Evolutionary conservation across 352 stramenopile species (phyloP).

Genomic region (Hyaloperonospora arabidopsidis): DNA sequence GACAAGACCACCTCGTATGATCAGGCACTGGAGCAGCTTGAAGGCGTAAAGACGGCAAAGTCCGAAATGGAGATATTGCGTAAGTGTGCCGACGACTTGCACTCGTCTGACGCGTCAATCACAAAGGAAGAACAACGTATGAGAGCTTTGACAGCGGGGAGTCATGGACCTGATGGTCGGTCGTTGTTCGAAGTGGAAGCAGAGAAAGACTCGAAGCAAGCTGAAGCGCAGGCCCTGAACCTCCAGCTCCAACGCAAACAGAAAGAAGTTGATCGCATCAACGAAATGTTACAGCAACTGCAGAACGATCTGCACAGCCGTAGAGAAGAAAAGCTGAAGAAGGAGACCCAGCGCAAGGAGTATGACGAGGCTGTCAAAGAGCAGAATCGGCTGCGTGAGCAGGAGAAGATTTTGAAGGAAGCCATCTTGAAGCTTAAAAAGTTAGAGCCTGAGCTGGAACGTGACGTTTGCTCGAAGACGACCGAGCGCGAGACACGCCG

Average conservation of each 20-base stretch:
- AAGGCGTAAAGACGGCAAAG: conserved; percentile 29
- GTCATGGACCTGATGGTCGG: conserved; percentile 28
- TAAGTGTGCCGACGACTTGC: conserved; percentile 32
- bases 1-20: conserved; percentile 29
- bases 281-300: conserved; percentile 46
- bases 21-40: conserved; percentile 23
- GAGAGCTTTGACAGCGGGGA: conserved; percentile 17
- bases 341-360: conserved; percentile 46
- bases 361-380: conserved; percentile 47
- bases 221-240: conserved; percentile 41
- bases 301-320: conserved; percentile 58
- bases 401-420: conserved; percentile 54
- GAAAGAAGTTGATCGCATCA: conserved; percentile 33
- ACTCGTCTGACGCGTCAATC: conserved; percentile 20
- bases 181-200: conserved; percentile 38
- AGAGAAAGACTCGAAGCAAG: conserved; percentile 42
- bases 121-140: conserved; percentile 35
- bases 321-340: conserved; percentile 42
- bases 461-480: conserved; percentile 37
- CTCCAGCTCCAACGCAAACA: conserved; percentile 51
- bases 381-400: conserved; percentile 43
- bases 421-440: conserved; percentile 30
- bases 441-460: conserved; percentile 34
- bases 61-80: conserved; percentile 30
- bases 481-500: conserved; percentile 34